Base-by-base conservation (phyloP, 2,329 filamentous ascomycete genomes). In the Microdochium bolleyi region DNA sequence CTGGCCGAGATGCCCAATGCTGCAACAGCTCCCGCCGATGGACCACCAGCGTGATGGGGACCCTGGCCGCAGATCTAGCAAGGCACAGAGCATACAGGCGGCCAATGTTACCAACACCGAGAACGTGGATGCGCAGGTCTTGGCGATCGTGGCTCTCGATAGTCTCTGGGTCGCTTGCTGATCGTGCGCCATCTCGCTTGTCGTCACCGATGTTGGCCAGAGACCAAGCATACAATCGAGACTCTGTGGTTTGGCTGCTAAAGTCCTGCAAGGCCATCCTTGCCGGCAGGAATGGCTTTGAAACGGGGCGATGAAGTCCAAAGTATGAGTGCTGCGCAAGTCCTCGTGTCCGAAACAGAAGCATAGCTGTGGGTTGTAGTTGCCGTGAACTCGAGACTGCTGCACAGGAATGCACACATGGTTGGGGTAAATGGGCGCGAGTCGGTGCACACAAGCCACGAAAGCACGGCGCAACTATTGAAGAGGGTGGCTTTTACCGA, bases 41-140 rank as follows among this genome's bases (percentile, higher is more conserved):
- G 34, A 95, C 77, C n/a, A 96, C 77, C 5, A 96, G 76, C 0
- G 89, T 92, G 37, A 96, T 79, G 0, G 88, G 88, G 3, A 89
- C 89, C 2, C 79, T 77, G 21, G 80, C 69, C 1, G 69, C 61
- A 9, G 83, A 72, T 21, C 79, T 76, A 22, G 82, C 79, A 11
- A 96, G 73, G 22, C 83, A 82, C 64, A 86, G 84, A 24, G 92
- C 90, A 57, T 92, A 82, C 24, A 96, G 80, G 46, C 83, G 83
- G 14, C 91, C 92, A 13, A 96, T 75, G 64, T 90, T 95, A 34
- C 92, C 92, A 11, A 88, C 65, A 11, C 92, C 92, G 2, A 96
- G 72, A 49, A 96, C 78, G 62, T 94, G 83, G 56, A 95, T 85
- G 32, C 84, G 78, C 24, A 19, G 48, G 5, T 49, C 48, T 5